These are phyloP conservation scores for Eucalyptus rudis DNA, from an alignment of 345 rosid genomes.

Conservation along the genomic window DNA sequence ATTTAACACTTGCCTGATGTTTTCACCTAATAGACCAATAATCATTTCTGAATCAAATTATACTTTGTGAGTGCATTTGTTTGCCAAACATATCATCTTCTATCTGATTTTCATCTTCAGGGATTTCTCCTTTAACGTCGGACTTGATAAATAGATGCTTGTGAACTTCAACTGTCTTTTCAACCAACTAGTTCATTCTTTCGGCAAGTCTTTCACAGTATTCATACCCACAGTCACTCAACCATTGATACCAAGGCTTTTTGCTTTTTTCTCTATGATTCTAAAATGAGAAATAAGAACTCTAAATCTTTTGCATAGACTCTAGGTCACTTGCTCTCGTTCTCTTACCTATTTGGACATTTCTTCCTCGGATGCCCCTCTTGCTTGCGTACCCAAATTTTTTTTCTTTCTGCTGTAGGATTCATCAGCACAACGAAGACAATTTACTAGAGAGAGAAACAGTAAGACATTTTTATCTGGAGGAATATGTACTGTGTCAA, in stretches of 20 bases:
- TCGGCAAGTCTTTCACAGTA: neutral
- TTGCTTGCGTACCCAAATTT: neutral
- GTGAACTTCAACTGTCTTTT: neutral
- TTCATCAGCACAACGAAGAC: neutral
- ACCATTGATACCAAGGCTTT: neutral
- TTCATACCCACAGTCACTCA: neutral
- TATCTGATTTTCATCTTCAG: no score
- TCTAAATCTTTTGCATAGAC: neutral
- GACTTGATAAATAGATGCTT: no score
- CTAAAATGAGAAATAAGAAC: no score
- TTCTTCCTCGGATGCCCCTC: neutral
- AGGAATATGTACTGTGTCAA: neutral
- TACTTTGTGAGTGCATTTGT: neutral
- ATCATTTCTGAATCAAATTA: neutral
- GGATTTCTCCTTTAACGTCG: no score
- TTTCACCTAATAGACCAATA: neutral
- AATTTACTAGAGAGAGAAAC: no score
- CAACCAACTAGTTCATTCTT: neutral
- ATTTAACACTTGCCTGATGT: no score
- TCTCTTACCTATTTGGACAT: neutral
- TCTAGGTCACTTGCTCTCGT: neutral
- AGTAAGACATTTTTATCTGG: neutral
- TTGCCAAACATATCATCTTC: neutral
- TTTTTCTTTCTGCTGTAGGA: neutral
- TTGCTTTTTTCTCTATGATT: no score